phyloP scores from a whole-genome alignment of 148 eudicot genomes.

The Fallopia convolvulus region DNA sequence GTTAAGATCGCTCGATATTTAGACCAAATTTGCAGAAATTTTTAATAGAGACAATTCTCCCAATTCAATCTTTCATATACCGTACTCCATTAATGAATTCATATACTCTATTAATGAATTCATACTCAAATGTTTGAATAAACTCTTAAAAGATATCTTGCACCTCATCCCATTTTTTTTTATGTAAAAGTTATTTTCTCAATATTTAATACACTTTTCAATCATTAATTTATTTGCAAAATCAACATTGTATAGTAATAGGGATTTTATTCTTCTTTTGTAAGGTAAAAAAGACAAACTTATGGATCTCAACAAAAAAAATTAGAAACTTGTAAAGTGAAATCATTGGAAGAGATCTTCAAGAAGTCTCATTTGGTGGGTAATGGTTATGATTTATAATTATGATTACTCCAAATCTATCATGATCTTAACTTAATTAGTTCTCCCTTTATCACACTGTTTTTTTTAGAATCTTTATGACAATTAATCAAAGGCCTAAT shows the following conservation, averaged over 20 bases:
- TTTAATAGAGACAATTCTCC: too few species aligned
- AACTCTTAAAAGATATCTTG: too few species aligned
- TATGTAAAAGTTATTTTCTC: too few species aligned
- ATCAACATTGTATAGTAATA: background rate
- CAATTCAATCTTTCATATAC: too few species aligned
- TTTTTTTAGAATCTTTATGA: background rate
- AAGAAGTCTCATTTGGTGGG: conserved; percentile 3
- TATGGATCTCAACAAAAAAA: background rate
- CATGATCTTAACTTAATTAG: background rate
- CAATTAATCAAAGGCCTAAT: background rate
- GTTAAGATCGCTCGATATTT: too few species aligned
- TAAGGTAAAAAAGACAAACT: conserved; percentile 7
- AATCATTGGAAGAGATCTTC: conserved; percentile 2
- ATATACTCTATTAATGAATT: too few species aligned
- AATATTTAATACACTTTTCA: background rate
- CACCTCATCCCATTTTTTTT: too few species aligned
- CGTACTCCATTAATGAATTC: too few species aligned
- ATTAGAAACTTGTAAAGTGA: background rate
- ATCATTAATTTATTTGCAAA: background rate
- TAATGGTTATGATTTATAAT: background rate
- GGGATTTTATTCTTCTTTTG: conserved; percentile 5
- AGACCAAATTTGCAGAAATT: too few species aligned
- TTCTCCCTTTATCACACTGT: background rate
- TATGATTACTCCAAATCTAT: background rate
- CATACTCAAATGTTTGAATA: too few species aligned